Base-by-base conservation (phyloP, 495 filamentous ascomycete genomes). In the Lindgomyces ingoldianus region DNA sequence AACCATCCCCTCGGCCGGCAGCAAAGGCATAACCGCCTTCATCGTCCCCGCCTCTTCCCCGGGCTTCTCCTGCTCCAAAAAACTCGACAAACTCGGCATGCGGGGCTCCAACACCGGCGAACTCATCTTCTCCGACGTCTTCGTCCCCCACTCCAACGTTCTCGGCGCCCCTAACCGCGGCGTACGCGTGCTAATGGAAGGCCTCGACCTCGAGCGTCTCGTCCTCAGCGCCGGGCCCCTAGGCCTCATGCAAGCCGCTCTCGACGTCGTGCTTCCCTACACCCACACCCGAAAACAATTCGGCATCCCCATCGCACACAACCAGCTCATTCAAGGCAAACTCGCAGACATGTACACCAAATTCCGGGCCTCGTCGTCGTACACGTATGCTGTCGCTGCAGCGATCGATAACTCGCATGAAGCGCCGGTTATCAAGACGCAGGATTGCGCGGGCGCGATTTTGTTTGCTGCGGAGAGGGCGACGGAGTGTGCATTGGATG, bases 51-150 rank as follows among this genome's bases (percentile, higher is more conserved):
- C 85, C 24, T 72, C 75, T 18, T 81, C 84, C 50, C 69, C 83
- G 8, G 94, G 94, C 63, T 97, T 97, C 80, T 89, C 86, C 50
- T 91, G 88, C 72, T 84, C 91, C 22, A 85, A 91, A 33, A 98
- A 98, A 77, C 85, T 98, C 9, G 95, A 98, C 77, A 98, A 98
- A 78, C 88, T 98, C 65, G 94, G 94, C 57, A 98, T 98, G 94
- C 87, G 94, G 25, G 94, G 94, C 53, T 91, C 87, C 39, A 98
- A 98, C 76, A 98, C 95, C 4, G 95, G 94, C 68, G 94, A 98
- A 76, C 81, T 98, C 12, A 80, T 95, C 50, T 96, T 98, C 69
- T 91, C 96, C 21, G 82, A 90, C 69, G 91, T 98, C 39, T 97
- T 96, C 72, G 91, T 98, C 11, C 93, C 95, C 1, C 74, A 77